phyloP scores from a whole-genome alignment of 495 filamentous ascomycete genomes.

The Pyrenopolyporus hunteri region DNA sequence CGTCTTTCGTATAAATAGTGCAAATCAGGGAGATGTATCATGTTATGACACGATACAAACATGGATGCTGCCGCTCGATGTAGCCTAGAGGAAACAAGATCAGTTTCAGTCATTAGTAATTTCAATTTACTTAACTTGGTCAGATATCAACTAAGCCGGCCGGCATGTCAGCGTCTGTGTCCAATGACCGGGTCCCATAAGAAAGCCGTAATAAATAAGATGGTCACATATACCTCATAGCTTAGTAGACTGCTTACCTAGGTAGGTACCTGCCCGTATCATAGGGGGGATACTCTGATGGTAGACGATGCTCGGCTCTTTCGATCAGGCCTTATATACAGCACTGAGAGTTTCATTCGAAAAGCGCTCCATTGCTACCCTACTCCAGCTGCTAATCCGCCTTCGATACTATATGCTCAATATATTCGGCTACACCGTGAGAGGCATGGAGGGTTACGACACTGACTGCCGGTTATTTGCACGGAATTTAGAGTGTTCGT shows the following conservation, averaged over 20 bases:
- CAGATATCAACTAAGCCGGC: conserved; percentile 13
- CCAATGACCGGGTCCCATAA: conserved; percentile 33
- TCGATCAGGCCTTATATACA: conserved; percentile 10
- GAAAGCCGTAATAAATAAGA: conserved; percentile 35
- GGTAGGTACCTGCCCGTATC: background rate
- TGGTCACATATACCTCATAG: conserved; percentile 28
- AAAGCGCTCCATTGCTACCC: conserved; percentile 10
- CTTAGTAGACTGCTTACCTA: conserved; percentile 8
- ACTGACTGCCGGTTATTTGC: conserved; percentile 5
- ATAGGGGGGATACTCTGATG: background rate
- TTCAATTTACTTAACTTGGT: conserved; percentile 26
- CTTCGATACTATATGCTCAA: conserved; percentile 24
- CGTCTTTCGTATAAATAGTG: no score
- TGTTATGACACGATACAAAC: no score
- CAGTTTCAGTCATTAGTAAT: conserved; percentile 17
- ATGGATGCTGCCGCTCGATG: background rate
- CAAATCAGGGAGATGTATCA: no score
- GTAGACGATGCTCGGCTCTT: conserved; percentile 9
- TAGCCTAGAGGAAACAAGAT: conserved; percentile 2
- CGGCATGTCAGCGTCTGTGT: conserved; percentile 3
- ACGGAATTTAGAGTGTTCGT: background rate
- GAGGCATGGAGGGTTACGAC: conserved; percentile 11
- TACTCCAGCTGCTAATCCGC: conserved; percentile 13
- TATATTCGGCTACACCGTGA: conserved; percentile 23
- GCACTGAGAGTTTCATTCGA: conserved; percentile 15